phyloP scores from a whole-genome alignment of 331 rosid species.

The Telfairia occidentalis region DNA sequence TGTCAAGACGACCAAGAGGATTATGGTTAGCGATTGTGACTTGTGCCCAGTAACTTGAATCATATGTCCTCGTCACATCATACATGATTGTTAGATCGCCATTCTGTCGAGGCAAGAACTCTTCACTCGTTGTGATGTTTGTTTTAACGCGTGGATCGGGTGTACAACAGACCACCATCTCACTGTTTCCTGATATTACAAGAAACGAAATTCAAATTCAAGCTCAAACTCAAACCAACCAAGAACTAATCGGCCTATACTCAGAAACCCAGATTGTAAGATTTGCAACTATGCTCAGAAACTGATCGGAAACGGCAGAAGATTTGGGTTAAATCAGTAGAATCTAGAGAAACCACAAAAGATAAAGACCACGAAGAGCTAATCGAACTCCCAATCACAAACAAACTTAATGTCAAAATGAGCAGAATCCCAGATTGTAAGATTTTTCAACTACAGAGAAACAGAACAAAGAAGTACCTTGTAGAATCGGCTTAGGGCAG shows the following conservation, averaged over 20 bases:
- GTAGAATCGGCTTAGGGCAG: slow-evolving; percentile 29
- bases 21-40: slow-evolving; percentile 74
- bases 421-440: neutral
- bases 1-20: slow-evolving; percentile 86
- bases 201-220: neutral
- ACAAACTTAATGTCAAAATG: neutral
- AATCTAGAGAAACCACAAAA: neutral
- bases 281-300: neutral
- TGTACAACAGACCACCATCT: slow-evolving; percentile 58
- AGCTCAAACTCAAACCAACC: neutral
- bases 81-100: slow-evolving; percentile 93
- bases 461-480: slow-evolving; percentile 29
- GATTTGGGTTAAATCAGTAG: neutral
- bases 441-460: neutral
- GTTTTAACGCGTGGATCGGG: slow-evolving; percentile 41
- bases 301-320: neutral
- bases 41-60: slow-evolving; percentile 61
- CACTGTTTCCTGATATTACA: slow-evolving; percentile 40
- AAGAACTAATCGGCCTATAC: neutral
- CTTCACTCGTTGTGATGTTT: slow-evolving; percentile 38
- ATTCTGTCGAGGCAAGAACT: slow-evolving; percentile 58
- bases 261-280: neutral
- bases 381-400: neutral
- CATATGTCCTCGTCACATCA: slow-evolving; percentile 59
- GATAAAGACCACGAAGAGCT: no score